These are phyloP conservation scores for Tricladium varicosporioides DNA, from an alignment of 2,329 filamentous ascomycete genomes.

Conservation along the genomic window DNA sequence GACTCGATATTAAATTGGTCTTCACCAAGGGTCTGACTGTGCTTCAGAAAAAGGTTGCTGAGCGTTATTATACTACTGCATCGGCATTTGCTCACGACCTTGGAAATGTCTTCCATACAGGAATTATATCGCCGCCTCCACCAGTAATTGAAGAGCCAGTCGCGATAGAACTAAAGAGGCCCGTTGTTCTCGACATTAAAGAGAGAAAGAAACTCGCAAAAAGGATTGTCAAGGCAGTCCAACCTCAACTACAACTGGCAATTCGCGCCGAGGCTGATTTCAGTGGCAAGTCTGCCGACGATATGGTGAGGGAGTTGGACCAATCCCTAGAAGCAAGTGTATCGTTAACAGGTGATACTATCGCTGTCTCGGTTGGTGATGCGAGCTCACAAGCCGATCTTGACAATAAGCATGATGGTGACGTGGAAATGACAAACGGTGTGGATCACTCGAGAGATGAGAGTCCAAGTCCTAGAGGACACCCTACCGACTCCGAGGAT, in stretches of 20 bases:
- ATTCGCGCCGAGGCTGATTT: slow-evolving; percentile 80
- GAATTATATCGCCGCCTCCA: slow-evolving; percentile 39
- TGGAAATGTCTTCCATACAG: slow-evolving; percentile 50
- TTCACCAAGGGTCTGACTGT: slow-evolving; percentile 52
- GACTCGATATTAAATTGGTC: slow-evolving; percentile 60
- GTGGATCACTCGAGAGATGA: slow-evolving; percentile 9
- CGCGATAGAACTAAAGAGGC: slow-evolving; percentile 33
- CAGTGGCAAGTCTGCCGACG: slow-evolving; percentile 65
- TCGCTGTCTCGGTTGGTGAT: slow-evolving; percentile 41
- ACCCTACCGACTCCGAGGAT: slow-evolving; percentile 33
- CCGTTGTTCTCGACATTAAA: slow-evolving; percentile 61
- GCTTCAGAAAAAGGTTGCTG: slow-evolving; percentile 51
- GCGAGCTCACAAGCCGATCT: slow-evolving; percentile 40
- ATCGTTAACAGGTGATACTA: slow-evolving; percentile 42
- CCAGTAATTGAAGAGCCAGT: slow-evolving; percentile 20
- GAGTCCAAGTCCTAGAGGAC: not conserved
- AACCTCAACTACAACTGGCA: slow-evolving; percentile 74
- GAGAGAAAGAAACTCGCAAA: slow-evolving; percentile 85
- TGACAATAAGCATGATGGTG: slow-evolving; percentile 39
- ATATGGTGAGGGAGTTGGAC: slow-evolving; percentile 71
- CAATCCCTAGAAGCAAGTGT: slow-evolving; percentile 67
- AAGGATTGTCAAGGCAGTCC: slow-evolving; percentile 80
- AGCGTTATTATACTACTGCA: slow-evolving; percentile 55
- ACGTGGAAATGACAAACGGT: slow-evolving; percentile 22
- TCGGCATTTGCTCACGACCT: slow-evolving; percentile 57